Conservation (phyloP, 1,284 basidiomycete genomes). For the Meira miltonrushii region DNA sequence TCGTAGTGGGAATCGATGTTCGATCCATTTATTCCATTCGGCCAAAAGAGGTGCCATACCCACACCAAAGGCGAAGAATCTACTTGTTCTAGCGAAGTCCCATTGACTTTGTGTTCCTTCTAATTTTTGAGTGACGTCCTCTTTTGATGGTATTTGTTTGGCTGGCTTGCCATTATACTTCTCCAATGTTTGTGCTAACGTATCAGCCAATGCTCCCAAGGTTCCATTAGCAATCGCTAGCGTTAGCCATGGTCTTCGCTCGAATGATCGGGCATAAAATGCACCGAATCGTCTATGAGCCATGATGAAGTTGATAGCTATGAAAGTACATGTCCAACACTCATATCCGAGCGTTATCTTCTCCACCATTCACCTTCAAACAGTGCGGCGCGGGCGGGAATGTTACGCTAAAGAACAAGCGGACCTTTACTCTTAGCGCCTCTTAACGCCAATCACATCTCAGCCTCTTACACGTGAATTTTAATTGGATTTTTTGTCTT, state of each 20-base stretch:
- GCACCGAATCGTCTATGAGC: conserved; percentile 20
- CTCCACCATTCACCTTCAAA: too few species aligned
- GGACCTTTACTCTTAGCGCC: too few species aligned
- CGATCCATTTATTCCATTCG: conserved; percentile 49
- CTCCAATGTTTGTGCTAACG: conserved; percentile 45
- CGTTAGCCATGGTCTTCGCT: conserved; percentile 42
- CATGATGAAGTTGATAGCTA: background rate
- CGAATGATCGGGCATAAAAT: conserved; percentile 46
- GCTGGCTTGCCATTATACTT: conserved; percentile 14
- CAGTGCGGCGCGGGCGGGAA: too few species aligned
- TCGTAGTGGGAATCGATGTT: conserved; percentile 36
- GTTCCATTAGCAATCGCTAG: conserved; percentile 47
- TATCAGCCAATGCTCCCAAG: conserved; percentile 41
- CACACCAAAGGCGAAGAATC: conserved; percentile 44
- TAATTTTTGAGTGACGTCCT: background rate
- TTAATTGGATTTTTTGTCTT: too few species aligned
- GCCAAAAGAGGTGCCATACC: conserved; percentile 47
- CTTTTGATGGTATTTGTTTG: too few species aligned
- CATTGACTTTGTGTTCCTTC: conserved; percentile 13
- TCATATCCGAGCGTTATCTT: too few species aligned
- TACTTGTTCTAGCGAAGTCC: conserved; percentile 34
- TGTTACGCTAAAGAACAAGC: too few species aligned
- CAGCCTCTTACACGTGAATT: too few species aligned
- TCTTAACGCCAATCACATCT: too few species aligned
- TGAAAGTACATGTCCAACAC: too few species aligned